Evolutionary conservation across 176 grass and related monocot genomes (phyloP).

Genomic region (Cymbopogon citratus): DNA sequence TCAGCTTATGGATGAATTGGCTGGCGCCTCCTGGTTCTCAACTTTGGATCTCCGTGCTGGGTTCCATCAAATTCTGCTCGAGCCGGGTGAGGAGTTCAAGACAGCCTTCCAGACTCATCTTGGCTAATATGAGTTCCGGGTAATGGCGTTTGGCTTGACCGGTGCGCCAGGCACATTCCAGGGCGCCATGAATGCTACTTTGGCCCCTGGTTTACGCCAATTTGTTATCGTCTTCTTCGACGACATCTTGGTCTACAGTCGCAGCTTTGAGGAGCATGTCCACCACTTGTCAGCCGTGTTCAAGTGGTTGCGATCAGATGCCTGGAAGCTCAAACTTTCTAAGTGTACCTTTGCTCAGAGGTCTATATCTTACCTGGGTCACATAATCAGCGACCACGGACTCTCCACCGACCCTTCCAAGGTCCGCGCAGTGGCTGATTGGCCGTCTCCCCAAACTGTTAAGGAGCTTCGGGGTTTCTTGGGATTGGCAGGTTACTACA

Average conservation of each 20-base stretch:
- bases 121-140: not conserved
- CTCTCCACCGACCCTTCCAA: too few species aligned
- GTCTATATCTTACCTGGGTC: fast-evolving
- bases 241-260: not conserved
- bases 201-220: fast-evolving
- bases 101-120: not conserved
- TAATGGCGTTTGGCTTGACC: not conserved
- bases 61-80: too few species aligned
- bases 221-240: not conserved
- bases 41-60: too few species aligned
- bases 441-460: too few species aligned
- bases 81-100: not conserved
- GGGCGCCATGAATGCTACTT: not conserved
- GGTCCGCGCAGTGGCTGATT: too few species aligned
- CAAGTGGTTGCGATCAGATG: fast-evolving
- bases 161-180: fast-evolving
- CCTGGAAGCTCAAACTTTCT: not conserved
- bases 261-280: not conserved
- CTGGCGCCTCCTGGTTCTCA: too few species aligned
- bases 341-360: not conserved
- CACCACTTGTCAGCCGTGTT: not conserved
- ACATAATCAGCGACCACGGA: too few species aligned
- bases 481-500: too few species aligned
- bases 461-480: too few species aligned
- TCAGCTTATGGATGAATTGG: not conserved